Conservation (phyloP, 1,139 yeast genomes). For the Suhomyces maxii region DNA sequence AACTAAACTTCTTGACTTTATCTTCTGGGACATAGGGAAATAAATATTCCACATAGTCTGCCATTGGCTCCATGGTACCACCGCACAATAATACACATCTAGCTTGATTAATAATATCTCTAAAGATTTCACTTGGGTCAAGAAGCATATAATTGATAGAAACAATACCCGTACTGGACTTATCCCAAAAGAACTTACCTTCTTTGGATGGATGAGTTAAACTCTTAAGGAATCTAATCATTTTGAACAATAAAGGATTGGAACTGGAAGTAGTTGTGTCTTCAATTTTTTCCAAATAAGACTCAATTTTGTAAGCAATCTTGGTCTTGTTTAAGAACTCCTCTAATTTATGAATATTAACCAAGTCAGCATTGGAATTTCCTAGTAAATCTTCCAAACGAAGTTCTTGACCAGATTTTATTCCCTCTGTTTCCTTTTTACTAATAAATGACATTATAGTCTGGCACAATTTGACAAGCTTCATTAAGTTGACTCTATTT, state of each 20-base stretch:
- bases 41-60: constrained; percentile 64
- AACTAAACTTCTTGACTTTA: constrained; percentile 57
- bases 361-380: constrained; percentile 62
- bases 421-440: constrained; percentile 22
- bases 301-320: constrained; percentile 81
- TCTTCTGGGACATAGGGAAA: constrained; percentile 55
- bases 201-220: constrained; percentile 76
- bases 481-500: constrained; percentile 69
- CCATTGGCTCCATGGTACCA: constrained; percentile 93
- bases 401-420: constrained; percentile 56
- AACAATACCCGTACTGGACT: constrained; percentile 19
- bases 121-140: constrained; percentile 76
- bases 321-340: constrained; percentile 65
- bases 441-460: constrained; percentile 49
- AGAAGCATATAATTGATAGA: constrained; percentile 68
- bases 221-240: constrained; percentile 63
- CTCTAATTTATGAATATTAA: constrained; percentile 70
- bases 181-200: constrained; percentile 77
- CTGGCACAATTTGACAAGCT: constrained; percentile 58
- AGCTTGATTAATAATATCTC: constrained; percentile 63
- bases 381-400: constrained; percentile 52
- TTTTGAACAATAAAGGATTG: constrained; percentile 64
- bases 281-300: constrained; percentile 51
- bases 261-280: constrained; percentile 21
- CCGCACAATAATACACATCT: constrained; percentile 83